Percentiles rank a stretch among this genome's conserved stretches.
Conservation (phyloP, 768 basidiomycete genomes). For the Lactarius evosmus region DNA sequence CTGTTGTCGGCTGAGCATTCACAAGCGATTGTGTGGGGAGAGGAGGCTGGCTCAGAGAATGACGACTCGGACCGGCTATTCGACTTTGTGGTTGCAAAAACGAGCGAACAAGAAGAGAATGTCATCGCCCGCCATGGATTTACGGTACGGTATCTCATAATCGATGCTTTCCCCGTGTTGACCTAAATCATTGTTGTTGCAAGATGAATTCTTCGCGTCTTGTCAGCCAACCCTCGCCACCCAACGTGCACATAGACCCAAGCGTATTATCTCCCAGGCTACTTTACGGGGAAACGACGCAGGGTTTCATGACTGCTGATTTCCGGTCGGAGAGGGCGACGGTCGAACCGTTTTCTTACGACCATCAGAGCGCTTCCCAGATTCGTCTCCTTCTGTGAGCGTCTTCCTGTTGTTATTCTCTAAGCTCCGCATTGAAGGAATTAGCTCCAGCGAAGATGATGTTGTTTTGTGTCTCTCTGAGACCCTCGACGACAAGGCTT, state of each 20-base stretch:
- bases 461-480: background rate
- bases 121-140: background rate
- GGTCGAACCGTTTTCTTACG: background rate
- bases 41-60: background rate
- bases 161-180: background rate
- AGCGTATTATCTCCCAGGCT: background rate
- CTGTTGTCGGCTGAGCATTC: background rate
- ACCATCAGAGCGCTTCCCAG: background rate
- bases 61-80: background rate
- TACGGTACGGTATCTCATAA: background rate
- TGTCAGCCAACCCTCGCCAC: background rate
- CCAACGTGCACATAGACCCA: background rate
- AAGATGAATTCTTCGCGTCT: background rate
- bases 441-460: background rate
- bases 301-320: slow-evolving; percentile 6
- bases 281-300: background rate
- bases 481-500: background rate
- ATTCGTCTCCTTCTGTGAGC: background rate
- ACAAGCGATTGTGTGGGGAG: background rate
- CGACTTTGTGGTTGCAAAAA: background rate
- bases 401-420: background rate
- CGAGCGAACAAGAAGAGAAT: background rate
- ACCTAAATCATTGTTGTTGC: background rate
- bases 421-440: background rate
- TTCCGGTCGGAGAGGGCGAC: background rate